Evolutionary conservation across 163 green algal species (phyloP).

Genomic region (Coccomyxa subellipsoidea): DNA sequence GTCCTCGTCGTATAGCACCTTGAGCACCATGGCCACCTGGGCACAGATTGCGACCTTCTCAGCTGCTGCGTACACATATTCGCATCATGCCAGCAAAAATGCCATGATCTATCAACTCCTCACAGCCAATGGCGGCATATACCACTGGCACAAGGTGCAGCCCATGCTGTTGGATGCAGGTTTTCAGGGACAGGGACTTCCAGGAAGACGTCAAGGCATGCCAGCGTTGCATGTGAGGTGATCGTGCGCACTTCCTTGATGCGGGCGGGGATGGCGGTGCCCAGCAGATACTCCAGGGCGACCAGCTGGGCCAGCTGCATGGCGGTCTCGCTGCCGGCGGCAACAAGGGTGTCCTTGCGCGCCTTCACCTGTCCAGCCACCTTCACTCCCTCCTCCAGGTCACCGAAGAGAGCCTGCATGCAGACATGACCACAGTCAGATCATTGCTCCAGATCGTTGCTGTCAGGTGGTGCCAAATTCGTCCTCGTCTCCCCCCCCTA

Average conservation of each 20-base stretch:
- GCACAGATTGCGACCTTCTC: not conserved
- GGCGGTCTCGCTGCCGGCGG: conserved; percentile 7
- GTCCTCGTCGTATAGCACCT: conserved; percentile 82
- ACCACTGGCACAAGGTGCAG: too few species aligned
- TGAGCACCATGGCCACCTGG: conserved; percentile 70
- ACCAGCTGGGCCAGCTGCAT: conserved; percentile 78
- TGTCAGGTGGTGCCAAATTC: too few species aligned
- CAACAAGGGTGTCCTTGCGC: conserved; percentile 11
- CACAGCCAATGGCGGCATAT: too few species aligned
- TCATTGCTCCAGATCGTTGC: too few species aligned
- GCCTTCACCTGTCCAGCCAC: conserved; percentile 11
- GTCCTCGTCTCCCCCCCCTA: too few species aligned
- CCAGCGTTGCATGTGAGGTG: not conserved
- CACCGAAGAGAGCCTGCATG: conserved; percentile 18
- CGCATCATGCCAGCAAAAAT: too few species aligned
- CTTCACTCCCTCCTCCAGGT: conserved; percentile 17
- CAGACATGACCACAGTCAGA: too few species aligned
- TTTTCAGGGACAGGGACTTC: too few species aligned
- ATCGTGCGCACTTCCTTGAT: conserved; percentile 31
- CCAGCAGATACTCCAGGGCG: conserved; percentile 79
- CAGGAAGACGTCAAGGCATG: too few species aligned
- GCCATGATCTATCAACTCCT: too few species aligned
- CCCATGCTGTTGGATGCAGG: too few species aligned
- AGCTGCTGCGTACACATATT: not conserved
- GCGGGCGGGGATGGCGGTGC: conserved; percentile 41